Percentiles rank a stretch among this genome's conserved stretches.
These are phyloP conservation scores for Durotheca rogersii DNA, from an alignment of 495 filamentous ascomycete genomes.

Conservation along the genomic window DNA sequence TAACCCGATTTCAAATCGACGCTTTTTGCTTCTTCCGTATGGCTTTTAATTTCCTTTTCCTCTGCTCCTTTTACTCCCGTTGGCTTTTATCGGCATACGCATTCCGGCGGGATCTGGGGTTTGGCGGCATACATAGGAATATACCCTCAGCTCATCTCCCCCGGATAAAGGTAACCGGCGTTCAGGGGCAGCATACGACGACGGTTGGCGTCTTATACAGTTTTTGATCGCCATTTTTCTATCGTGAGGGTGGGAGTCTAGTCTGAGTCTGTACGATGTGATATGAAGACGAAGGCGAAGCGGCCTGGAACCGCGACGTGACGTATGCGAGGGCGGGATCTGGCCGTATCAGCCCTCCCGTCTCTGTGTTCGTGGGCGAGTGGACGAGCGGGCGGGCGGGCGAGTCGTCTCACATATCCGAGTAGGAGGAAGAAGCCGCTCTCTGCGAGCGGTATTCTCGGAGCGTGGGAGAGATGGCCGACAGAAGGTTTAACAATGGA, in stretches of 20 bases:
- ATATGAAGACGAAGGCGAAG: constrained; percentile 1
- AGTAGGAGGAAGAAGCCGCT: too few species aligned
- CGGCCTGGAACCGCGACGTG: too few species aligned
- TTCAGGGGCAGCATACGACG: constrained; percentile 12
- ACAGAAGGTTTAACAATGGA: too few species aligned
- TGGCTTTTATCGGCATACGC: not conserved
- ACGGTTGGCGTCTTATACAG: constrained; percentile 4
- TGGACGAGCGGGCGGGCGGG: too few species aligned
- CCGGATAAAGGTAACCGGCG: constrained; percentile 25
- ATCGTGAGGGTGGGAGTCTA: constrained; percentile 4
- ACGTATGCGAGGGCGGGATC: too few species aligned
- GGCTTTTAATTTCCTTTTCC: too few species aligned
- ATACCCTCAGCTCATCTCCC: constrained; percentile 23
- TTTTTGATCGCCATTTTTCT: not conserved
- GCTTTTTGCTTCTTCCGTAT: constrained; percentile 1
- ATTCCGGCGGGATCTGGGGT: constrained; percentile 9
- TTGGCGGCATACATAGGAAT: constrained; percentile 25
- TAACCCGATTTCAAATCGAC: constrained; percentile 22
- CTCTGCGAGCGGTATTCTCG: too few species aligned
- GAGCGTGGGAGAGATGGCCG: too few species aligned
- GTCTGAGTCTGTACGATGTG: not conserved
- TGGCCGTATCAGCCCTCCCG: too few species aligned
- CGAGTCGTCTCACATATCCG: too few species aligned
- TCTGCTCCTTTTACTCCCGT: too few species aligned
- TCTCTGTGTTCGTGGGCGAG: too few species aligned